Conservation (phyloP, 208 protist species). For the Angomonas ambiguus region DNA sequence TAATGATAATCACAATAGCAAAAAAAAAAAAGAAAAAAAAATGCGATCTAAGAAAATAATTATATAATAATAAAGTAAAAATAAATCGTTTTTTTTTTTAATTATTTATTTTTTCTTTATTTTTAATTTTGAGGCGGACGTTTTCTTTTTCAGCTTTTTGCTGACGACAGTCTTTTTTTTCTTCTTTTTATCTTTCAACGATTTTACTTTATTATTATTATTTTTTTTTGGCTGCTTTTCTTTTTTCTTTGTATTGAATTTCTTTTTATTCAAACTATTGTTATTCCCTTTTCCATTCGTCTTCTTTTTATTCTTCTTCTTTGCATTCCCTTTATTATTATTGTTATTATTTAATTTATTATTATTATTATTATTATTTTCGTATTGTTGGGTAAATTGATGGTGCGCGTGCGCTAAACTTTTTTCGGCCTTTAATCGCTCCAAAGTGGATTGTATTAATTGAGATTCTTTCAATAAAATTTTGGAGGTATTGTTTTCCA, state of each 20-base stretch:
- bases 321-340: no score
- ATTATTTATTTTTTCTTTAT: neutral
- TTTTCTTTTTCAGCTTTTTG: no score
- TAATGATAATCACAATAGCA: no score
- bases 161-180: neutral
- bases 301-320: no score
- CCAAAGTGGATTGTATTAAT: neutral
- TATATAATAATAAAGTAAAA: no score
- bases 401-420: neutral
- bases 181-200: neutral
- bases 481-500: neutral
- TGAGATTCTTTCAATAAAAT: neutral
- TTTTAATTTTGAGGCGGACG: neutral
- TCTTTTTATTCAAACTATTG: neutral
- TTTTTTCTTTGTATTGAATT: no score
- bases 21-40: constrained; percentile 1
- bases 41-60: neutral
- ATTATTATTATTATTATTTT: neutral
- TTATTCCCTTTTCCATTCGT: neutral
- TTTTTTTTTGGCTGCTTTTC: constrained; percentile 3
- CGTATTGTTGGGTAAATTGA: neutral
- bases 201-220: neutral
- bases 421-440: neutral
- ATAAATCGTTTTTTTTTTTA: no score
- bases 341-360: constrained; percentile 2